A percentile compares a stretch with the other conserved stretches of the same genome.
Evolutionary conservation across 257 asterid genomes (phyloP).

Genomic region (Nicotiana paniculata): DNA sequence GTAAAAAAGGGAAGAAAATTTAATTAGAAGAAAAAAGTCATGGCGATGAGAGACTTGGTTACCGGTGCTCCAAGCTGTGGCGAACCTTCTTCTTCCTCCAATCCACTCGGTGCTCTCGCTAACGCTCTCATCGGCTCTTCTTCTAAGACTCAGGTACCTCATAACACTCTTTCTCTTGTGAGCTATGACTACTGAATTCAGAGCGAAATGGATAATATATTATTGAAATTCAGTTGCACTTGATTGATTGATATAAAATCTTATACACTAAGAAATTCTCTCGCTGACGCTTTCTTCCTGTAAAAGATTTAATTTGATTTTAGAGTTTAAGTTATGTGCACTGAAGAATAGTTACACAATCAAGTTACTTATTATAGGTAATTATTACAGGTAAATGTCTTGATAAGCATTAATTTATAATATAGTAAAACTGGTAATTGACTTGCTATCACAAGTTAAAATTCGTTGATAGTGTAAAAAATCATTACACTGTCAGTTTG

Average conservation of each 20-base stretch:
- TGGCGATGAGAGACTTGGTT: conserved; percentile 95
- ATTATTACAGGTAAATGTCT: no score
- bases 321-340: no score
- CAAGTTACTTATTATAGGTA: no score
- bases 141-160: conserved; percentile 78
- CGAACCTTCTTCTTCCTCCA: conserved; percentile 74
- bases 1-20: neutral
- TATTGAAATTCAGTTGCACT: neutral
- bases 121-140: conserved; percentile 86
- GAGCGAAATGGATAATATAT: neutral
- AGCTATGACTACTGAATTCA: neutral
- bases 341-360: no score
- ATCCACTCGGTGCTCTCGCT: conserved; percentile 91
- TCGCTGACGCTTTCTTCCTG: neutral
- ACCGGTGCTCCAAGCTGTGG: conserved; percentile 87
- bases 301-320: neutral
- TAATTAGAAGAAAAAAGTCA: conserved; percentile 11
- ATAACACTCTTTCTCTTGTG: neutral
- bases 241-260: neutral
- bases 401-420: no score
- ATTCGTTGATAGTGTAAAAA: no score
- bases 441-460: no score
- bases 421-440: no score
- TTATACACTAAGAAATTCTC: neutral
- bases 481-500: no score